Base-by-base conservation (phyloP, 805 yeast species). In the Cyberlindnera americana region DNA sequence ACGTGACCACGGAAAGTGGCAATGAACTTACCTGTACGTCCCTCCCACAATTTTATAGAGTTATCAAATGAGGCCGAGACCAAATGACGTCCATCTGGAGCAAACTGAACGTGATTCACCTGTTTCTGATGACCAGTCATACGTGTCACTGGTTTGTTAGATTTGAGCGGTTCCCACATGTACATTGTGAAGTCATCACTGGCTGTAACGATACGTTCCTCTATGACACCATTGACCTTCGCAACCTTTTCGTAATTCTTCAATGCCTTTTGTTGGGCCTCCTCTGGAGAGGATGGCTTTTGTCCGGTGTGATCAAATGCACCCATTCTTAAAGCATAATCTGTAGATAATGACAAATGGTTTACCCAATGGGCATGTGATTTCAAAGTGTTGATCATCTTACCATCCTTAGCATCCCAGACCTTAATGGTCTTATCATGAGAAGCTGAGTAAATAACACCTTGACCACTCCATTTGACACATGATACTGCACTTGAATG, bases 331-430 rank as follows among this genome's bases (percentile, higher is more conserved):
- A 93, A 66, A 0, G 81, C 95, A 57, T 81, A 83, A 55, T 93
- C 99, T 0, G 98, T 91, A 2, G 95, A 85, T 30, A 93, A 67
- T 0, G 96, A 84, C 43, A 93, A 69, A 64, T 91, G 98, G 60
- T 93, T 93, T 35, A 93, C 93, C 99, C 99, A 93, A 65, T 93
- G 99, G 2, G 95, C 97, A 60, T 93, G 99, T 31, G 93, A 75
- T 59, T 81, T 81, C 49, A 93, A 67, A 3, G 88, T 80, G 58
- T 85, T 87, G 24, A 84, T 70, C 50, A 95, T 77, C 50, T 75
- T 77, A 22, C 97, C 98, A 34, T 75, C 76, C 29, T 72, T 66
- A 5, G 86, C 78, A 55, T 86, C 91, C 99, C 99, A 93, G 1
- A 85, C 86, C 61, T 81, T 83, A 48, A 93, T 83, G 5, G 96